These are phyloP conservation scores for Saturnispora gosingensis DNA, from an alignment of 805 yeast species.

Conservation along the genomic window DNA sequence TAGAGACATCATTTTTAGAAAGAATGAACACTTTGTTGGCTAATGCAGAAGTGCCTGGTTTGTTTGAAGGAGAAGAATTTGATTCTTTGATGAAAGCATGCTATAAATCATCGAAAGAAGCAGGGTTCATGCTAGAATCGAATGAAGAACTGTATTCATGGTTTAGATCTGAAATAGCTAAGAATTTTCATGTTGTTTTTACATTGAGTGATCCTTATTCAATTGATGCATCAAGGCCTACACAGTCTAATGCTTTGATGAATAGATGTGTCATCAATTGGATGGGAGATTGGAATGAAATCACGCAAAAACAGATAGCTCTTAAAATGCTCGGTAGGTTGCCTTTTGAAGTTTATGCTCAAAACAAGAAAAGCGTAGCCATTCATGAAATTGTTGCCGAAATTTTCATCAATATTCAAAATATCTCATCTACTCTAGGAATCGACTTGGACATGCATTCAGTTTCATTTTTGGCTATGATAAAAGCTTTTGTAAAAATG, in stretches of 20 bases:
- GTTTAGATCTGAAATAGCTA: conserved; percentile 61
- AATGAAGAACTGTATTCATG: conserved; percentile 64
- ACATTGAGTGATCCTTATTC: conserved; percentile 50
- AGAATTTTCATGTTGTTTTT: conserved; percentile 75
- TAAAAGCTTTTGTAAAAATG: conserved; percentile 34
- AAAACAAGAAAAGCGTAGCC: conserved; percentile 24
- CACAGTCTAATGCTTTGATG: conserved; percentile 80
- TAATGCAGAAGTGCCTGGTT: conserved; percentile 85
- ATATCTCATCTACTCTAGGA: conserved; percentile 1
- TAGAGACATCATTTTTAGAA: conserved; percentile 74
- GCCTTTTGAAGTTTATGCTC: conserved; percentile 46
- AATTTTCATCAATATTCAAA: conserved; percentile 39
- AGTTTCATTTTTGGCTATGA: conserved; percentile 49
- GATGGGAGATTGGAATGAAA: conserved; percentile 76
- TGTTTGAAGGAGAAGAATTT: conserved; percentile 70
- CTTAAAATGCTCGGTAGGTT: conserved; percentile 18
- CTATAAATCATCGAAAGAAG: conserved; percentile 43
- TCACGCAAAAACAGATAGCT: conserved; percentile 44
- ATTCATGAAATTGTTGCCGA: conserved; percentile 35
- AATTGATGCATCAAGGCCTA: conserved; percentile 33
- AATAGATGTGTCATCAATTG: conserved; percentile 83
- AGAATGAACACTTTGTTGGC: conserved; percentile 91
- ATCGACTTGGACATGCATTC: neutral
- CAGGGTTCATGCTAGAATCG: conserved; percentile 56
- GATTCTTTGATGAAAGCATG: conserved; percentile 44